Percentiles rank a stretch among this genome's conserved stretches.
phyloP scores from a whole-genome alignment of 805 yeast species.

The Priceomyces castillae region DNA sequence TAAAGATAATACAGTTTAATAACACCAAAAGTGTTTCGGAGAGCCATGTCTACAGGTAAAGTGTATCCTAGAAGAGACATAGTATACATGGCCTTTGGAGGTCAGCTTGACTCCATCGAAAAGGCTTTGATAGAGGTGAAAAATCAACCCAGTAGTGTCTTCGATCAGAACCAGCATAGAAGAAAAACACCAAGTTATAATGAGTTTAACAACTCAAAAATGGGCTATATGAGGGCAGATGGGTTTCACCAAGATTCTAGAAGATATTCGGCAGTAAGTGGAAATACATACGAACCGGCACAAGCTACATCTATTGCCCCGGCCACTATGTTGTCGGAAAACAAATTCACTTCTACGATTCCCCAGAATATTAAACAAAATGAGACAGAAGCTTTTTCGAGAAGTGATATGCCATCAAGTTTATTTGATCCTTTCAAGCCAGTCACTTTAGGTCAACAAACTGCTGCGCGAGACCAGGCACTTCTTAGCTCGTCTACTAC shows the following conservation, averaged over 20 bases:
- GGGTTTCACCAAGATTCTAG: not conserved
- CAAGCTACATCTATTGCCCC: not conserved
- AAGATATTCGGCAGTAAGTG: not conserved
- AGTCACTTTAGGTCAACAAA: constrained; percentile 11
- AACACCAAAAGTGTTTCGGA: not conserved
- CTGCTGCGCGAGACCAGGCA: not conserved
- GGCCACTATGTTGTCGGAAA: not conserved
- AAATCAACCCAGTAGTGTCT: constrained; percentile 24
- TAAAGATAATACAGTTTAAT: not conserved
- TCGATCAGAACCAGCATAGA: not conserved
- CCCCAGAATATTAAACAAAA: not conserved
- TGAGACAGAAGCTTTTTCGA: not conserved
- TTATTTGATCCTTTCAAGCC: constrained; percentile 30
- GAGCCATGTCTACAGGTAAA: not conserved
- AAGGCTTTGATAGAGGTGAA: constrained; percentile 31
- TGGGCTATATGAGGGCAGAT: not conserved
- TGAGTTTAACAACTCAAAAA: not conserved
- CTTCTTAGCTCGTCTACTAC: constrained; percentile 4
- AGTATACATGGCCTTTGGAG: constrained; percentile 29
- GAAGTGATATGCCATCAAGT: not conserved
- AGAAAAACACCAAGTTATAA: not conserved
- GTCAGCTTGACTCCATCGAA: constrained; percentile 32
- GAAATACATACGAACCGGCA: not conserved
- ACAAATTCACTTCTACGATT: not conserved
- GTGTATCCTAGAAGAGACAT: constrained; percentile 24